Base-by-base conservation (phyloP, 306 rosid genomes). In the Prunus dulcis region DNA sequence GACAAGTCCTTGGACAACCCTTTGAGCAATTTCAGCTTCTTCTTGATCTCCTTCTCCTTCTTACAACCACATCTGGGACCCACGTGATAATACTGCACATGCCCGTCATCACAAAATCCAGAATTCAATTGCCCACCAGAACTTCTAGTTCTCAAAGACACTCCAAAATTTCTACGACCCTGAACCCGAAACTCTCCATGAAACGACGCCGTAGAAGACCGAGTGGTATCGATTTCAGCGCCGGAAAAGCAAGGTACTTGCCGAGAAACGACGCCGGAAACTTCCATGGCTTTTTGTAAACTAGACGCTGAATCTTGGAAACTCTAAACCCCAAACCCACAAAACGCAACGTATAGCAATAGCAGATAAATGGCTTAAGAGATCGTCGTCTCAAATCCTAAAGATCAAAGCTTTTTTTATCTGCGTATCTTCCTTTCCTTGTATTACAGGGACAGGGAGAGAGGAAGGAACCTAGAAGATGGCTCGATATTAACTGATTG, bases 91-190 rank as follows among this genome's bases (percentile, higher is more conserved):
- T 87, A 91, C 67, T 69, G 78, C 34, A 88, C 4, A 77, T 90
- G 90, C 23, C 91, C 89, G 5, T 82, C 71, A 64, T 93, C 97
- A 49, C 61, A 62, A 78, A 93, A 93, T 76, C 81, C 89, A 72
- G 81, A 81, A 65, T 32, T 78, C 69, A 56, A 0, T 43, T 18
- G 60, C 65, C 71, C 71, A 46, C 6, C 43, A 32, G 34, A 22
- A 73, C 72, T 77, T 53, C 76, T 61, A 69, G 64, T 58, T 67
- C 79, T 75, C 50, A 38, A 45, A 23, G 72, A 43, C 75, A 60
- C 74, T 25, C 77, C 41, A 22, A 51, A 56, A 22, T 58, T 76
- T 28, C 76, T 47, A 50, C 9, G 71, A 49, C 84, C 45, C 73
- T 32, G 71, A 52, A 74, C 64, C 56, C 76, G 73, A 73, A 71